Evolutionary conservation across 225 moss, liverwort and hornwort species (phyloP), one percentile per base, ranked within the genome.

Genomic region (Pleurozium schreberi): DNA sequence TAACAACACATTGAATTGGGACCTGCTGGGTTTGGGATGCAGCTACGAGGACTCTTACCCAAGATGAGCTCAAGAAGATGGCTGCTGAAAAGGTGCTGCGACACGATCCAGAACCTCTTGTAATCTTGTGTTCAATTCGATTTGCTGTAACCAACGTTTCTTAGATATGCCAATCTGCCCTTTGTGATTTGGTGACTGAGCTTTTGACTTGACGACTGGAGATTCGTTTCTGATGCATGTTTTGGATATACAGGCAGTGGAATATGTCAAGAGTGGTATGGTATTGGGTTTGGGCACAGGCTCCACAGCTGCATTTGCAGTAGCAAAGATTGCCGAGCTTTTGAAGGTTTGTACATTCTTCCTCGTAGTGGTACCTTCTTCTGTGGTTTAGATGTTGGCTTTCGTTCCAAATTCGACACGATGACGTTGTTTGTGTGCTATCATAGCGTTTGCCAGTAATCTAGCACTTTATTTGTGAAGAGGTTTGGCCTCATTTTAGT

Each of bases 231-330:
- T 79, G 47, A 43, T 81, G 42, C 49, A 74, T 73, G 43, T 83
- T 75, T 77, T 87, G 83, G 80, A 73, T 59, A 77, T 82, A 69
- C 95, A 97, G 96, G 96, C 97, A 81, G 96, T 99, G 70, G 97
- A 97, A 84, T 97, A 96, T 88, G 95, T 97, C 60, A 91, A 96
- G 89, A 96, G 97, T 90, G 96, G 98, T 90, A 99, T 99, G 98
- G 98, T 99, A 20, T 88, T 99, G 93, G 97, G 97, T 79, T 93
- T 99, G 76, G 98, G 98, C 90, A 99, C 98, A 55, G 97, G 96
- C 62, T 99, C 98, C 76, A 99, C 97, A 80, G 98, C 97, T 90
- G 96, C 98, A 60, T 97, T 96, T 87, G 98, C 96, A 75, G 96
- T 99, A 43, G 95, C 96, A 45, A 97, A 91, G 83, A 99, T 97